Percentiles rank a stretch among this genome's conserved stretches.
phyloP scores from a whole-genome alignment of 2,329 filamentous ascomycete genomes.

The Aspergillus nomiae region DNA sequence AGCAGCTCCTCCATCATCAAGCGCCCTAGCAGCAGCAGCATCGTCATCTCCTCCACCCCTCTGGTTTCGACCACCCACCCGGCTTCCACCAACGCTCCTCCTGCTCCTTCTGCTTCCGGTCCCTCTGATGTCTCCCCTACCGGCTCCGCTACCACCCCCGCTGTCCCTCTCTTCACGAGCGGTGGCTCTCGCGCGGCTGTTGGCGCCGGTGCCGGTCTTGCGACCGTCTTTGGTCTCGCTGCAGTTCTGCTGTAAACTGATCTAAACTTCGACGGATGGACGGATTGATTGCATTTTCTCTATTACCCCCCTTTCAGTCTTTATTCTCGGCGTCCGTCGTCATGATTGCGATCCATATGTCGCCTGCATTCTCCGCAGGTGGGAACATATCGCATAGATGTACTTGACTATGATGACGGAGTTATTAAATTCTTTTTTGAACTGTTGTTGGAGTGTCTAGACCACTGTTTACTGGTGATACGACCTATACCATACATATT shows the following conservation, averaged over 20 bases:
- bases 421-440: neutral
- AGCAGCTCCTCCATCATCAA: constrained; percentile 22
- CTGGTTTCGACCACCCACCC: neutral
- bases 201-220: constrained; percentile 53
- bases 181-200: constrained; percentile 53
- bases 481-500: constrained; percentile 10
- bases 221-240: constrained; percentile 55
- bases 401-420: constrained; percentile 4
- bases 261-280: neutral
- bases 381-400: constrained; percentile 3
- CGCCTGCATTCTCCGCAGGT: neutral
- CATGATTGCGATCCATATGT: constrained; percentile 1
- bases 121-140: constrained; percentile 22
- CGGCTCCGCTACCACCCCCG: constrained; percentile 29
- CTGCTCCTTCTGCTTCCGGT: constrained; percentile 19
- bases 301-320: neutral
- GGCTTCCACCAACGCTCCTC: constrained; percentile 16
- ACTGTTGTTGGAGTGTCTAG: neutral
- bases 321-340: neutral
- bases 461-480: constrained; percentile 5
- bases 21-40: constrained; percentile 16
- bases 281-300: neutral
- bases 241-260: constrained; percentile 48
- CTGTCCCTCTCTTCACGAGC: constrained; percentile 49
- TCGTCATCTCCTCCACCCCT: constrained; percentile 15